These are phyloP conservation scores for Lepidopterella palustris DNA, from an alignment of 495 filamentous ascomycete genomes.

Conservation along the genomic window DNA sequence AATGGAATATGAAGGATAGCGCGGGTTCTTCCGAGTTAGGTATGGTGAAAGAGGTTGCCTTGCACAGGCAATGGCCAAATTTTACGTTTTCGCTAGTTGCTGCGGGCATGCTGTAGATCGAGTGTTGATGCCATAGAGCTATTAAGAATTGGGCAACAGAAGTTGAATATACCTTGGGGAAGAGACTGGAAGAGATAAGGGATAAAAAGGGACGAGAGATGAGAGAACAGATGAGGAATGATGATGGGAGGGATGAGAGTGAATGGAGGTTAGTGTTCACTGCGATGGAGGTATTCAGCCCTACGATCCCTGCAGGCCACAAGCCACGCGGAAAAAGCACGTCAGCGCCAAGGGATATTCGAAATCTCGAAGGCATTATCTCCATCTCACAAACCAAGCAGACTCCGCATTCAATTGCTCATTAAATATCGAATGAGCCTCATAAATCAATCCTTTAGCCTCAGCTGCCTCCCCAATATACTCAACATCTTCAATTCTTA, in stretches of 20 bases:
- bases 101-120: not conserved
- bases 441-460: not conserved
- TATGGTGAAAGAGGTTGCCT: not conserved
- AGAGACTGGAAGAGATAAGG: too few species aligned
- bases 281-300: not conserved
- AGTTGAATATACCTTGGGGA: too few species aligned
- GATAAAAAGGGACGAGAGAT: too few species aligned
- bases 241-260: not conserved
- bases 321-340: conserved; percentile 1
- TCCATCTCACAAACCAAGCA: not conserved
- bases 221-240: not conserved
- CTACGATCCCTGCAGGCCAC: not conserved
- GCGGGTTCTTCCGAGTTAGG: not conserved
- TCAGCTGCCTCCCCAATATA: not conserved
- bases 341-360: conserved; percentile 1
- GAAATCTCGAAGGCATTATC: not conserved
- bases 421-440: not conserved
- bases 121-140: too few species aligned
- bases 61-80: not conserved
- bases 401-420: not conserved
- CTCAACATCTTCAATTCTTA: not conserved
- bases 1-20: not conserved
- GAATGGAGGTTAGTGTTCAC: not conserved
- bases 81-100: not conserved
- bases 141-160: too few species aligned